These are phyloP conservation scores for Moesziomyces parantarcticus DNA, from an alignment of 1,284 basidiomycete genomes.

Conservation along the genomic window DNA sequence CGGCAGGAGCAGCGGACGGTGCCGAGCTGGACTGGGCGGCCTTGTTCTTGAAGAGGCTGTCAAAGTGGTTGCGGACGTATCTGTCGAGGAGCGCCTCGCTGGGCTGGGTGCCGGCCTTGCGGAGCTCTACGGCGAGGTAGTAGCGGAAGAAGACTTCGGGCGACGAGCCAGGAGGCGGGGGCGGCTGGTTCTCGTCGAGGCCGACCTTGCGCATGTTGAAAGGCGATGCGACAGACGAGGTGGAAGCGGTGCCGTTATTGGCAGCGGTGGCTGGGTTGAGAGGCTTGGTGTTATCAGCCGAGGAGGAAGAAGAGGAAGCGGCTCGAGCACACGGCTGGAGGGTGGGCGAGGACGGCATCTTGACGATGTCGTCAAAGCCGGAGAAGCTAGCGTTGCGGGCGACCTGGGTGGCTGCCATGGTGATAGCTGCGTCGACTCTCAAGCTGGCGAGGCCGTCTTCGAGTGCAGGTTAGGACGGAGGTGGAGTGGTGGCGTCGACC, in stretches of 20 bases:
- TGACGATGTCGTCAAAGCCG: slow-evolving; percentile 50
- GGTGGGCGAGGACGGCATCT: slow-evolving; percentile 44
- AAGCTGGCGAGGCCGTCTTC: slow-evolving; percentile 37
- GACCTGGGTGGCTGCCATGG: slow-evolving; percentile 51
- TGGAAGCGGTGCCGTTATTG: neutral
- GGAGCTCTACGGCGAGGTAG: slow-evolving; percentile 61
- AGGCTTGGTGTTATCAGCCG: neutral
- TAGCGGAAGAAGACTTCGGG: slow-evolving; percentile 58
- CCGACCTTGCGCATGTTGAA: slow-evolving; percentile 54
- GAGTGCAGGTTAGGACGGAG: slow-evolving; percentile 14
- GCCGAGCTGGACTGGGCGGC: slow-evolving; percentile 4
- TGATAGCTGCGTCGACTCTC: slow-evolving; percentile 23
- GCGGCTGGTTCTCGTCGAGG: slow-evolving; percentile 54
- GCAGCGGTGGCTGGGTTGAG: neutral
- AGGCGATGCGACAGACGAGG: slow-evolving; percentile 7
- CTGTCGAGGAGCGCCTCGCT: slow-evolving; percentile 58
- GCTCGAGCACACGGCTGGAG: slow-evolving; percentile 33
- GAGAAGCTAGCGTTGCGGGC: slow-evolving; percentile 47
- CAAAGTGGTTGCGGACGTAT: slow-evolving; percentile 62
- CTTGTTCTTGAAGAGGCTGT: slow-evolving; percentile 55
- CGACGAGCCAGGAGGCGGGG: slow-evolving; percentile 50
- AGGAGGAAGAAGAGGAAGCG: slow-evolving; percentile 13
- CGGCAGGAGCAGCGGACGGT: neutral
- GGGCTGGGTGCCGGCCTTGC: slow-evolving; percentile 57
- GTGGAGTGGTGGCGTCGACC: neutral